Evolutionary conservation across 257 asterid genomes (phyloP).

Genomic region (Mentha longifolia): DNA sequence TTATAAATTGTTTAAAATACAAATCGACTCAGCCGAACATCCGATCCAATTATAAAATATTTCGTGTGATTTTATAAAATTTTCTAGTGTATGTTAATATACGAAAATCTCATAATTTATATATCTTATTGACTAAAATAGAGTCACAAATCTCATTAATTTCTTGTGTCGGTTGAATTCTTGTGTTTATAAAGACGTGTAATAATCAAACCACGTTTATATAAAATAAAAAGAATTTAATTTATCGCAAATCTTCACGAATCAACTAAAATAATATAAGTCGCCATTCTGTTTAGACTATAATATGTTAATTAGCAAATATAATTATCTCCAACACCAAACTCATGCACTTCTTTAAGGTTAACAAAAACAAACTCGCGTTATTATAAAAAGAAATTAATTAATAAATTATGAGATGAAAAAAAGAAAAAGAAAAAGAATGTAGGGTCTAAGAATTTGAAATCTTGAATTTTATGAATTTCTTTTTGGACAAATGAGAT

Average conservation of each 20-base stretch:
- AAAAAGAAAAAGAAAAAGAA: neutral
- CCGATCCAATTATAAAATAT: no score
- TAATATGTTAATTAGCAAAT: neutral
- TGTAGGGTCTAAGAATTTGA: conserved; percentile 14
- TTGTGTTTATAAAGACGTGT: neutral
- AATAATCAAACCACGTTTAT: neutral
- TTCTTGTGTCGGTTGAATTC: neutral
- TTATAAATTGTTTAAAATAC: no score
- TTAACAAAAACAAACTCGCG: no score
- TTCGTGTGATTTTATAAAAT: no score
- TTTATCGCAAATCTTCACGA: neutral
- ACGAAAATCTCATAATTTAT: no score
- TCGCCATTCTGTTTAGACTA: neutral
- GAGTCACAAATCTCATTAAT: no score
- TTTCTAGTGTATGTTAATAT: no score
- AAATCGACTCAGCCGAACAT: no score
- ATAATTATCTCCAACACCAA: neutral
- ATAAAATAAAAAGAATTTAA: neutral
- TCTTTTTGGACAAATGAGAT: conserved; percentile 21
- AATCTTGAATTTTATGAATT: conserved; percentile 5
- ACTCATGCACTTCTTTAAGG: neutral
- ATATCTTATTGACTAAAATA: no score
- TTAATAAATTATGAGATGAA: neutral
- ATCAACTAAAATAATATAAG: neutral
- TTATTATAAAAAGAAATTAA: no score